Percentiles rank a stretch among this genome's conserved stretches.
Evolutionary conservation across 2,329 filamentous ascomycete species (phyloP).

Genomic region (Clarireedia monteithiana): DNA sequence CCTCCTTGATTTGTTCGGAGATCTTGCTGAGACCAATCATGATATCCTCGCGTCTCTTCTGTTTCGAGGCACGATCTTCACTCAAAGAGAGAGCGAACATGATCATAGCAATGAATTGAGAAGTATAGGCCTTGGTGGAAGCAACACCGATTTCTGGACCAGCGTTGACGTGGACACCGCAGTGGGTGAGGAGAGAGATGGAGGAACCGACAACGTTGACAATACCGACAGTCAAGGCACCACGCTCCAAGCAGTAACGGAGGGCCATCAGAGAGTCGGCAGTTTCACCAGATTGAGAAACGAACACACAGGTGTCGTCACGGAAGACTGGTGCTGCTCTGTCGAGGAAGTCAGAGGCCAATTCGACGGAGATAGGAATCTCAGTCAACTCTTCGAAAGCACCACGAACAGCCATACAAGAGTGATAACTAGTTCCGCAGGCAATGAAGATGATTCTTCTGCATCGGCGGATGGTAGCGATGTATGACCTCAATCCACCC

Average conservation of each 20-base stretch:
- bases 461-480: slow-evolving; percentile 92
- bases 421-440: slow-evolving; percentile 97
- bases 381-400: slow-evolving; percentile 97
- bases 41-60: slow-evolving; percentile 85
- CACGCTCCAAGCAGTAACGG: slow-evolving; percentile 95
- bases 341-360: slow-evolving; percentile 97
- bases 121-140: slow-evolving; percentile 98
- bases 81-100: slow-evolving; percentile 97
- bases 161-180: slow-evolving; percentile 98
- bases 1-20: slow-evolving; percentile 84
- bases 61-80: slow-evolving; percentile 94
- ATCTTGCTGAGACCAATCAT: slow-evolving; percentile 87
- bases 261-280: slow-evolving; percentile 96
- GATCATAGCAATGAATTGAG: slow-evolving; percentile 98
- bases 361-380: slow-evolving; percentile 93
- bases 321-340: slow-evolving; percentile 96
- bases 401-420: slow-evolving; percentile 98
- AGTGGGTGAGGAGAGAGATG: slow-evolving; percentile 97
- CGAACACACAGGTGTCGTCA: slow-evolving; percentile 97
- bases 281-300: slow-evolving; percentile 97
- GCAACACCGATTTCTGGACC: slow-evolving; percentile 98
- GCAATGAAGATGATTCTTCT: slow-evolving; percentile 98
- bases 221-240: slow-evolving; percentile 92
- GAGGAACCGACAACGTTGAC: slow-evolving; percentile 98
- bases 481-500: slow-evolving; percentile 92